phyloP scores from a whole-genome alignment of 768 basidiomycete species.

The Podaxis sp. region DNA sequence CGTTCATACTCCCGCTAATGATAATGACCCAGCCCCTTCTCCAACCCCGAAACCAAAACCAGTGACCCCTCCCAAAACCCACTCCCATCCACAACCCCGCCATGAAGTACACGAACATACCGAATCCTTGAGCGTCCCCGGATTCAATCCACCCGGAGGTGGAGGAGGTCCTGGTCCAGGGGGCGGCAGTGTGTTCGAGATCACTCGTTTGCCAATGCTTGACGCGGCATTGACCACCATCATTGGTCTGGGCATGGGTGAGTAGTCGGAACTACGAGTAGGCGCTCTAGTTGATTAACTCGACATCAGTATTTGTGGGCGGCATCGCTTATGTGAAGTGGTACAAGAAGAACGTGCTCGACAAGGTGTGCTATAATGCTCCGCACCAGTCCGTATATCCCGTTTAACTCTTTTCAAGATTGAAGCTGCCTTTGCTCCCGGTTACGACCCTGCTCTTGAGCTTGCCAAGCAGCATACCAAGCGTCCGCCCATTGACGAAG shows the following conservation, averaged over 20 bases:
- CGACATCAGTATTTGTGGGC: slow-evolving; percentile 58
- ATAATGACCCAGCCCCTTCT: slow-evolving; percentile 1
- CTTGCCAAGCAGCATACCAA: slow-evolving; percentile 52
- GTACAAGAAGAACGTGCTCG: slow-evolving; percentile 82
- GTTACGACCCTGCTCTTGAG: slow-evolving; percentile 84
- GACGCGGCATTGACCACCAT: slow-evolving; percentile 61
- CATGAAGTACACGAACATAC: slow-evolving; percentile 46
- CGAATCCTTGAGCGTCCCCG: slow-evolving; percentile 36
- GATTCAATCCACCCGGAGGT: slow-evolving; percentile 44
- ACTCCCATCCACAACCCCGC: slow-evolving; percentile 22
- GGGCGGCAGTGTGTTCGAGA: slow-evolving; percentile 31
- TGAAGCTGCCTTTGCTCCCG: slow-evolving; percentile 71
- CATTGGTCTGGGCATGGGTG: slow-evolving; percentile 62
- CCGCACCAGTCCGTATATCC: not conserved
- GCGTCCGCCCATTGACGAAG: slow-evolving; percentile 24
- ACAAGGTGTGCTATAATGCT: slow-evolving; percentile 54
- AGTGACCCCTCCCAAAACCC: slow-evolving; percentile 9
- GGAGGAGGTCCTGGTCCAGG: slow-evolving; percentile 30
- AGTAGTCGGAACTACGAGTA: slow-evolving; percentile 19
- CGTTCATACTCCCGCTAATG: slow-evolving; percentile 7
- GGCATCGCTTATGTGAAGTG: slow-evolving; percentile 72
- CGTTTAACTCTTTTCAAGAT: slow-evolving; percentile 46
- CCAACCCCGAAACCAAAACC: slow-evolving; percentile 16
- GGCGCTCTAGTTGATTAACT: slow-evolving; percentile 8
- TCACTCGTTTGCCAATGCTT: slow-evolving; percentile 43